Evolutionary conservation across 176 grass and related monocot genomes (phyloP), one percentile per base, ranked within the genome.

Genomic region (Puya raimondii): DNA sequence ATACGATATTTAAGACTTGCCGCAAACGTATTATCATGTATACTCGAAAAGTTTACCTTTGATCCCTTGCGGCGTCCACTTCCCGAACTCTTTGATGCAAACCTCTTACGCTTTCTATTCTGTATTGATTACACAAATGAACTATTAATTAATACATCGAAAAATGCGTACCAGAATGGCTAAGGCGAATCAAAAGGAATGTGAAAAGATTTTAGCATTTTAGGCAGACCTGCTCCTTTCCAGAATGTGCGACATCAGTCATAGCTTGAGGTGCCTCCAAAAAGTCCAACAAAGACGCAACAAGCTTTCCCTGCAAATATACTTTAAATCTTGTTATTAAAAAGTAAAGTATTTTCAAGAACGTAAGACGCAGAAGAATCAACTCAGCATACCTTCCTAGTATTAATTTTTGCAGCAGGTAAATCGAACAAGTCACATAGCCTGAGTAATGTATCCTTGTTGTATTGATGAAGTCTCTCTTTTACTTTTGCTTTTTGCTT

Each of bases 381-480:
- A 70, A 61, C 2, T 48, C 17, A 52, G 53, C 56, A 49, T 12
- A 66, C 78, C 76, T 71, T 79, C 63, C 29, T 74, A 71, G 47
- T 74, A n/a, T 64, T 69, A 51, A 57, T 50, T 65, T 50, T 79
- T 17, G 66, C 49, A 49, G 49, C 72, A 67, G 66, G 22, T 53
- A 85, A 33, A 49, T 72, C 71, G 68, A 85, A 85, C 48, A 85
- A 51, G 48, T 69, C 53, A 66, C 67, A 85, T 23, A 85, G 52
- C 50, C 69, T 72, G 27, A 56, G n/a, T 58, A 85, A 76, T 70
- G 72, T 76, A 14, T 85, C 77, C 68, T 57, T 85, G 25, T 61
- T 22, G 64, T 74, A 85, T 50, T 67, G 80, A 25, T 76, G 58
- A 56, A 85, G 76, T 72, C 74, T 85, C 68, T 85, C 76, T 67